Evolutionary conservation across 768 basidiomycete species (phyloP), one percentile per base, ranked within the genome.

Genomic region (Collybia sordida): DNA sequence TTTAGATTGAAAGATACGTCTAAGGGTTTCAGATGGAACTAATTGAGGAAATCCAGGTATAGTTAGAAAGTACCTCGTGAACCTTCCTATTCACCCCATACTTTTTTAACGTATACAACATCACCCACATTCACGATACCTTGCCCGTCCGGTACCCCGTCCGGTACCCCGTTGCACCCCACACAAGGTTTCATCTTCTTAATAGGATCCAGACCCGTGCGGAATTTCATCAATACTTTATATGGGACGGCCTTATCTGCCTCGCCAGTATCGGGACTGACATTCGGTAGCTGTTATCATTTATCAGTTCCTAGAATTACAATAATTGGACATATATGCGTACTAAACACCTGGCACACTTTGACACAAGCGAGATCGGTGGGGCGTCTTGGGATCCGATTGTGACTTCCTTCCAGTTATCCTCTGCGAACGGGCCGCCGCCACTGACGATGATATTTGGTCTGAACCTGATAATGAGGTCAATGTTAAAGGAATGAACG

Each of bases 401-500:
- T 3, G 64, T 56, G 34, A 90, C 77, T 61, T 83, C 81, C 51
- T 81, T 78, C 79, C 86, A 82, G 31, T 71, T 63, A 56, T 92
- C 89, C 62, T 92, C 89, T 8, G 80, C 77, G 61, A 88, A 92
- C 4, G 88, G 79, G 3, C 75, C 76, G 1, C 79, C 85, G 15
- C 89, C 89, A 47, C 69, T 69, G 56, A 90, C 63, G 6, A 90
- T 77, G 44, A 92, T 82, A 59, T 91, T 92, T 0, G 89, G 88
- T 43, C 89, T 71, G 70, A 90, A 92, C 59, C 88, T 89, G 56
- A 18, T 36, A 47, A 17, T 21, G 24, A 15, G 3, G 14, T 31
- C 14, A 31, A 14, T 31, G 31, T 12, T 14, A 31, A 12, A 14
- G 9, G 3, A 31, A 31, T 12, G 31, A 31, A 14, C 6, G 31